Evolutionary conservation across 768 basidiomycete genomes (phyloP).

Genomic region (Boletus rubroflammeus): DNA sequence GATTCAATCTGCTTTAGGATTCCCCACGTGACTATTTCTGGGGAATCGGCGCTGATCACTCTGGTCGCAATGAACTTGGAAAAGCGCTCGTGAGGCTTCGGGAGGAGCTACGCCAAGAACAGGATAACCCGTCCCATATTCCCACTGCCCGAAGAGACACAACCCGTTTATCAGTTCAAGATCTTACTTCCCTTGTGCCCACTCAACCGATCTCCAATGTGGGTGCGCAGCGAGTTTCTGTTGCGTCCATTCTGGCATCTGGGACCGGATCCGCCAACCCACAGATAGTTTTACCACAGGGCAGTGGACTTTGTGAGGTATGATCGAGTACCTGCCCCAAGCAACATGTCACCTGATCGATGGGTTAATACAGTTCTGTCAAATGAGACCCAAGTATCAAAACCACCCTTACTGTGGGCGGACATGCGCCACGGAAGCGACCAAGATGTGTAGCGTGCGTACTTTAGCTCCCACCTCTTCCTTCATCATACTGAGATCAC

Average conservation of each 20-base stretch:
- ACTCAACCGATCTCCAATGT: conserved; percentile 1
- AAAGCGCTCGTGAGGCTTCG: conserved; percentile 65
- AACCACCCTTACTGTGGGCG: conserved; percentile 62
- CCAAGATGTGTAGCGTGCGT: conserved; percentile 29
- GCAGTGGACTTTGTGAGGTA: conserved; percentile 30
- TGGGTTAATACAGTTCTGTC: conserved; percentile 42
- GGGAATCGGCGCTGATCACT: conserved; percentile 65
- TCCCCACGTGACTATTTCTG: conserved; percentile 78
- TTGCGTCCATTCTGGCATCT: neutral
- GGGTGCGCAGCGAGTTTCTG: conserved; percentile 6
- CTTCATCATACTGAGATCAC: conserved; percentile 4
- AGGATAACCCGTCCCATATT: conserved; percentile 23
- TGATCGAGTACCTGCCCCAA: neutral
- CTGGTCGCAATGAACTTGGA: conserved; percentile 72
- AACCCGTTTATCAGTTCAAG: conserved; percentile 32
- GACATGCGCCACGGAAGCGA: conserved; percentile 53
- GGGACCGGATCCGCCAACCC: neutral
- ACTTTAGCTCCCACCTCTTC: neutral
- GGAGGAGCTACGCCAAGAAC: conserved; percentile 44
- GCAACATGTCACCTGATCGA: conserved; percentile 3
- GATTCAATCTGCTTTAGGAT: conserved; percentile 38
- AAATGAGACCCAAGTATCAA: conserved; percentile 56
- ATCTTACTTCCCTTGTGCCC: conserved; percentile 25
- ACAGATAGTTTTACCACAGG: conserved; percentile 6
- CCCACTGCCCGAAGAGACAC: conserved; percentile 27